Conservation (phyloP, 495 filamentous ascomycete species). For the Penicillium ucsense region DNA sequence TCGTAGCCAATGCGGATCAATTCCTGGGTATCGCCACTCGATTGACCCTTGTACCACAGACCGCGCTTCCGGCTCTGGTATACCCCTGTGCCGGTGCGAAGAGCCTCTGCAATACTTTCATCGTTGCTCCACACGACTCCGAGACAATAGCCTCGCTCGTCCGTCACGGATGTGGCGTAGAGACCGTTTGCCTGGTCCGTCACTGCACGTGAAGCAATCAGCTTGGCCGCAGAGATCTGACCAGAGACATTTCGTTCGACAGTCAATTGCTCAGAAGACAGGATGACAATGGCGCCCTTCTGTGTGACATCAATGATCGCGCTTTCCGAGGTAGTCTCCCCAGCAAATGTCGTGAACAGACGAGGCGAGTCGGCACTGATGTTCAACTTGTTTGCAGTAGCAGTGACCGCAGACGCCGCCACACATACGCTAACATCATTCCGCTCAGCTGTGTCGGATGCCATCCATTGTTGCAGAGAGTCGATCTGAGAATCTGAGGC, state of each 20-base stretch:
- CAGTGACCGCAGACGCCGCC: slow-evolving; percentile 41
- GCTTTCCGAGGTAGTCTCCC: slow-evolving; percentile 29
- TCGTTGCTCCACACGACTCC: slow-evolving; percentile 89
- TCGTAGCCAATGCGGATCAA: slow-evolving; percentile 75
- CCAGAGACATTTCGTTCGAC: slow-evolving; percentile 46
- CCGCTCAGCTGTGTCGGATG: slow-evolving; percentile 35
- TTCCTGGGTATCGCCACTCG: slow-evolving; percentile 86
- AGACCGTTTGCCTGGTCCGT: slow-evolving; percentile 82
- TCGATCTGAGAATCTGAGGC: slow-evolving; percentile 26
- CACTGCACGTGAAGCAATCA: slow-evolving; percentile 59
- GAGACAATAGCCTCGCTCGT: slow-evolving; percentile 76
- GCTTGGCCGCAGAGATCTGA: slow-evolving; percentile 54
- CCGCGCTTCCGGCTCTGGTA: slow-evolving; percentile 94
- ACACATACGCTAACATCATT: slow-evolving; percentile 45
- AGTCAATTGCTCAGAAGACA: slow-evolving; percentile 62
- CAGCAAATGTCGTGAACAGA: slow-evolving; percentile 25
- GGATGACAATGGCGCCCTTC: slow-evolving; percentile 61
- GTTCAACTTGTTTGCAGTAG: slow-evolving; percentile 31
- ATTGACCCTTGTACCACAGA: slow-evolving; percentile 93
- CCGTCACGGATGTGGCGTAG: slow-evolving; percentile 77
- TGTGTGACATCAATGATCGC: slow-evolving; percentile 42
- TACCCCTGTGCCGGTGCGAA: slow-evolving; percentile 81
- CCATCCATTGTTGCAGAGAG: slow-evolving; percentile 27
- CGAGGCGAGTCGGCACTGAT: slow-evolving; percentile 30
- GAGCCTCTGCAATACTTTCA: slow-evolving; percentile 77